These are phyloP conservation scores for Blastomyces gilchristii DNA, from an alignment of 2,329 filamentous ascomycete genomes.

Conservation along the genomic window DNA sequence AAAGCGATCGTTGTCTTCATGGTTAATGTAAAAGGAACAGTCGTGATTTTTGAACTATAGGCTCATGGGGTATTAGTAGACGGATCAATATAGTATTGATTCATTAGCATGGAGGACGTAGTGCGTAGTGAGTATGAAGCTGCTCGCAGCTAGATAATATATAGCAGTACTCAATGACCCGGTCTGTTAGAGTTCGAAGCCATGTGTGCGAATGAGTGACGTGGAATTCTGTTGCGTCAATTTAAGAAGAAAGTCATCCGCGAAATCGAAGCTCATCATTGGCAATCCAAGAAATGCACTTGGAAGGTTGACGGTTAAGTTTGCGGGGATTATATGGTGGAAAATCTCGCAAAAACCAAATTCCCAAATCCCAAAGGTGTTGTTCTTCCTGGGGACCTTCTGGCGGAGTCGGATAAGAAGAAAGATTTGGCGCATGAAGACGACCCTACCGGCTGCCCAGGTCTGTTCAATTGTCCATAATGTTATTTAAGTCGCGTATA, in stretches of 20 bases:
- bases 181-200: neutral
- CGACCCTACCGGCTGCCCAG: too few species aligned
- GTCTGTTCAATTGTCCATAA: neutral
- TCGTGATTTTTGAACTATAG: neutral
- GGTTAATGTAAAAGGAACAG: neutral
- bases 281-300: neutral
- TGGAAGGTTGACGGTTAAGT: neutral
- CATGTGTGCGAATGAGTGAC: neutral
- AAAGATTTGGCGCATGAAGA: neutral
- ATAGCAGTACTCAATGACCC: neutral
- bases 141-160: neutral
- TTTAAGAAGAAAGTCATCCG: neutral
- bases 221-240: neutral
- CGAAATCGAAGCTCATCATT: neutral
- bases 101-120: neutral
- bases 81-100: neutral
- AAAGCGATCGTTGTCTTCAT: conserved; percentile 42
- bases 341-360: too few species aligned
- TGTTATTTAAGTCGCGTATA: neutral
- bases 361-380: neutral
- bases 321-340: neutral
- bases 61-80: neutral
- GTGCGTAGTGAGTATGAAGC: neutral
- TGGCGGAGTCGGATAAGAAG: neutral
- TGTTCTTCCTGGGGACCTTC: too few species aligned